Percentiles rank a stretch among this genome's conserved stretches.
Conservation (phyloP, 176 grass and related monocot genomes). For the Oropetium thomaeum region DNA sequence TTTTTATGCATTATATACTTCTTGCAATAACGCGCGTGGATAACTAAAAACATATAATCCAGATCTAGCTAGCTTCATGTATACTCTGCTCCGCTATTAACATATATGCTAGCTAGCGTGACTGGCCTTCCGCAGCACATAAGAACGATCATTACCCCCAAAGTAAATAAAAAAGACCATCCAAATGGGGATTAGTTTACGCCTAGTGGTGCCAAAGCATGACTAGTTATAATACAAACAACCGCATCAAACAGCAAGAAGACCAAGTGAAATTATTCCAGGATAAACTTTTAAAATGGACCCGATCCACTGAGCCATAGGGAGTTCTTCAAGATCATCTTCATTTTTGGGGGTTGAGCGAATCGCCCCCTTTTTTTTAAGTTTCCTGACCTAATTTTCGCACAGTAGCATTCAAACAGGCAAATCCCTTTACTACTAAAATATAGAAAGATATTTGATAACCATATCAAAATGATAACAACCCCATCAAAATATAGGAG, state of each 20-base stretch:
- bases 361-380: conserved; percentile 7
- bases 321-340: conserved; percentile 31
- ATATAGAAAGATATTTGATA: background rate
- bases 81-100: background rate
- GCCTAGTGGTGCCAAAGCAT: conserved; percentile 45
- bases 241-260: conserved; percentile 32
- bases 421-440: conserved; percentile 13
- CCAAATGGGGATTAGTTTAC: conserved; percentile 45
- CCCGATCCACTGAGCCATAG: conserved; percentile 19
- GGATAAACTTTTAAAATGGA: conserved; percentile 32
- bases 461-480: conserved; percentile 26
- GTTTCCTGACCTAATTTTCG: conserved; percentile 33
- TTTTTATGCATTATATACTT: background rate
- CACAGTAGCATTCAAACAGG: conserved; percentile 12
- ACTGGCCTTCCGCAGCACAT: conserved; percentile 33
- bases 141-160: conserved; percentile 39
- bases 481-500: conserved; percentile 29
- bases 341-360: conserved; percentile 6
- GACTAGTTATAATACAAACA: conserved; percentile 56
- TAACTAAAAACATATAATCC: background rate
- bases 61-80: background rate
- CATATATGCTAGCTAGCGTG: background rate
- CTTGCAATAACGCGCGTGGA: background rate
- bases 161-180: conserved; percentile 29
- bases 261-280: conserved; percentile 46